phyloP scores from a whole-genome alignment of 257 asterid genomes.

The Solanum chmielewskii region DNA sequence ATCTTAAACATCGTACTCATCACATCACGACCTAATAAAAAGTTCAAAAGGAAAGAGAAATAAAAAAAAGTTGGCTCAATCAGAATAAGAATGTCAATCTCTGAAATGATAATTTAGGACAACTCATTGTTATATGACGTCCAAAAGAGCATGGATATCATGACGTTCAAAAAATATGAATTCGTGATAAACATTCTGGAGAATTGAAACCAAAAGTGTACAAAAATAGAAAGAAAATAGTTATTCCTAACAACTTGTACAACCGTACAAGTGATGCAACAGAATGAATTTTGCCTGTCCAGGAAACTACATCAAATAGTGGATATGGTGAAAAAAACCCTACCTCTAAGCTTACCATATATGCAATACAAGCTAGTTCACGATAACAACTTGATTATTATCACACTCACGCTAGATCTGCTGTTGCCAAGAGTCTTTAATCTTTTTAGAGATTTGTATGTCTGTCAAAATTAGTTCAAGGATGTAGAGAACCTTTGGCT shows the following conservation, averaged over 20 bases:
- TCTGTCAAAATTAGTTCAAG: not conserved
- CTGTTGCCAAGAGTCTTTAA: not conserved
- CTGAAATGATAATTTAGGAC: not conserved
- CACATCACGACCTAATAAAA: not conserved
- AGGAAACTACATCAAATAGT: not conserved
- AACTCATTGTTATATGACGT: not conserved
- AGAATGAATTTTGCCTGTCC: not conserved
- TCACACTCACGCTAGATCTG: not conserved
- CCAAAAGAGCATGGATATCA: not conserved
- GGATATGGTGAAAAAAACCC: not conserved
- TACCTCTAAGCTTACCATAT: not conserved
- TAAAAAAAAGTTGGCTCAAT: not conserved
- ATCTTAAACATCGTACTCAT: conserved; percentile 1
- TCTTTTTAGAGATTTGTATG: not conserved
- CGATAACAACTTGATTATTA: not conserved
- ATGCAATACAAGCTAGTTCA: not conserved
- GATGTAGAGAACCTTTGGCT: not conserved
- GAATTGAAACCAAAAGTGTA: not conserved
- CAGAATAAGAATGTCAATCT: not conserved
- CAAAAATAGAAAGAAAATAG: not conserved
- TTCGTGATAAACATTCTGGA: not conserved
- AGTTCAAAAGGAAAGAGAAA: not conserved
- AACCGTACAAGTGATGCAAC: not conserved
- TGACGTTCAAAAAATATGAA: not conserved
- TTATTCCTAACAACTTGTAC: not conserved